A percentile compares a stretch with the other conserved stretches of the same genome.
phyloP scores from a whole-genome alignment of 805 yeast genomes.

The Teunomyces barrocoloradensis region DNA sequence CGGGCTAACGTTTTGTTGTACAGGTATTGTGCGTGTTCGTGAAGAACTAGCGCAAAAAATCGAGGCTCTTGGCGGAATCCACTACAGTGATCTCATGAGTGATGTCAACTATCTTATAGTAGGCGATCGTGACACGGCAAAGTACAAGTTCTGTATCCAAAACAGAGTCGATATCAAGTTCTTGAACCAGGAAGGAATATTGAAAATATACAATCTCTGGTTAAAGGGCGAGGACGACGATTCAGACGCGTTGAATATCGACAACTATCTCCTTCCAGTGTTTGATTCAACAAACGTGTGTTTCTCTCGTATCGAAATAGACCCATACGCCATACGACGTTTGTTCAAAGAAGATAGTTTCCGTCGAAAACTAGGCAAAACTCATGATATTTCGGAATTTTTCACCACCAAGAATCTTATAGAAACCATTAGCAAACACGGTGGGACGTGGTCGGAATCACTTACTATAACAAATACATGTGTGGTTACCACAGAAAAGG shows the following conservation, averaged over 20 bases:
- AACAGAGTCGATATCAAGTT: slow-evolving; percentile 57
- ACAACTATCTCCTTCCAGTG: slow-evolving; percentile 33
- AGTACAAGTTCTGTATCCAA: slow-evolving; percentile 50
- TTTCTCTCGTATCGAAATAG: slow-evolving; percentile 36
- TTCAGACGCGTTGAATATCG: slow-evolving; percentile 14
- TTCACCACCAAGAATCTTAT: slow-evolving; percentile 30
- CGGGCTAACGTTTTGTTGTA: slow-evolving; percentile 55
- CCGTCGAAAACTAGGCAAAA: slow-evolving; percentile 16
- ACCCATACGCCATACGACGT: slow-evolving; percentile 9
- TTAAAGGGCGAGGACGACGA: slow-evolving; percentile 44
- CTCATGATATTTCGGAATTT: slow-evolving; percentile 16
- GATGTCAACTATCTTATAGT: slow-evolving; percentile 60
- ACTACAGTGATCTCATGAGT: slow-evolving; percentile 56
- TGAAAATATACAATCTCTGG: slow-evolving; percentile 51
- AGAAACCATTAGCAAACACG: slow-evolving; percentile 37
- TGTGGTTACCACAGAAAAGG: slow-evolving; percentile 48
- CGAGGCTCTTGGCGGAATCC: slow-evolving; percentile 57
- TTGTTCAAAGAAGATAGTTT: slow-evolving; percentile 19
- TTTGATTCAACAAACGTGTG: slow-evolving; percentile 48
- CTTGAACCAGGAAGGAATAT: slow-evolving; percentile 46
- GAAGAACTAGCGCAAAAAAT: slow-evolving; percentile 46
- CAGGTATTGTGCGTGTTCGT: slow-evolving; percentile 47
- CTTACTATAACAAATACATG: slow-evolving; percentile 43
- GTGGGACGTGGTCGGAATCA: slow-evolving; percentile 53
- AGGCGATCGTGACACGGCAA: slow-evolving; percentile 56